phyloP scores from a whole-genome alignment of 345 rosid genomes.

The Linum trigynum region DNA sequence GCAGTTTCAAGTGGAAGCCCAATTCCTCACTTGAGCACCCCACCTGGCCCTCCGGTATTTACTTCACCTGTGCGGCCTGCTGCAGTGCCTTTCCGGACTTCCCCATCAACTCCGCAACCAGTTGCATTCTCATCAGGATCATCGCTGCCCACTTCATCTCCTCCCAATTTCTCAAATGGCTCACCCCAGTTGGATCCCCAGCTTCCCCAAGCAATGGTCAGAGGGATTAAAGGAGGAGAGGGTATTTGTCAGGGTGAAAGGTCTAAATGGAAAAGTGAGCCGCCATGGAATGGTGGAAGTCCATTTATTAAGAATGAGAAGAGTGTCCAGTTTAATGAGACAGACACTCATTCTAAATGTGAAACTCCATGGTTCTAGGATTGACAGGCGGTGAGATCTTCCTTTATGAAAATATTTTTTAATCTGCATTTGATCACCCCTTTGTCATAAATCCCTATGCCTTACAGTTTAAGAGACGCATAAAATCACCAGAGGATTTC shows the following conservation, averaged over 20 bases:
- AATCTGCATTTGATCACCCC: constrained; percentile 15
- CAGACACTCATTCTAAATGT: not conserved
- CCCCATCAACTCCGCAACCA: constrained; percentile 91
- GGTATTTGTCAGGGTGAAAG: constrained; percentile 14
- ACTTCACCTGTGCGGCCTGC: constrained; percentile 84
- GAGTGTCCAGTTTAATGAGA: constrained; percentile 26
- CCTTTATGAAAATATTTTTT: constrained; percentile 36
- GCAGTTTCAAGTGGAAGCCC: constrained; percentile 63
- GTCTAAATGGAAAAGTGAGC: constrained; percentile 4
- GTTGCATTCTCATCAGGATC: constrained; percentile 67
- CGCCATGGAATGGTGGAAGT: constrained; percentile 10
- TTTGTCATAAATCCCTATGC: no score
- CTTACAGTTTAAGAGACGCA: no score
- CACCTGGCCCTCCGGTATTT: constrained; percentile 90
- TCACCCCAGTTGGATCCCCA: constrained; percentile 43
- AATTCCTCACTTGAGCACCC: constrained; percentile 72
- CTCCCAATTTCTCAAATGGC: constrained; percentile 69
- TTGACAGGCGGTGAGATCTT: constrained; percentile 35
- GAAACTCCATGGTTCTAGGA: constrained; percentile 32
- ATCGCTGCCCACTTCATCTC: constrained; percentile 71
- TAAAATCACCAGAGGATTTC: no score
- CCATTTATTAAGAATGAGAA: constrained; percentile 6
- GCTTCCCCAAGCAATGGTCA: constrained; percentile 38
- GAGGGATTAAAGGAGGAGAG: constrained; percentile 15
- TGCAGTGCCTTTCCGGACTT: constrained; percentile 84